Evolutionary conservation across 176 grass and related monocot genomes (phyloP).

Genomic region (Aegilops longissima): DNA sequence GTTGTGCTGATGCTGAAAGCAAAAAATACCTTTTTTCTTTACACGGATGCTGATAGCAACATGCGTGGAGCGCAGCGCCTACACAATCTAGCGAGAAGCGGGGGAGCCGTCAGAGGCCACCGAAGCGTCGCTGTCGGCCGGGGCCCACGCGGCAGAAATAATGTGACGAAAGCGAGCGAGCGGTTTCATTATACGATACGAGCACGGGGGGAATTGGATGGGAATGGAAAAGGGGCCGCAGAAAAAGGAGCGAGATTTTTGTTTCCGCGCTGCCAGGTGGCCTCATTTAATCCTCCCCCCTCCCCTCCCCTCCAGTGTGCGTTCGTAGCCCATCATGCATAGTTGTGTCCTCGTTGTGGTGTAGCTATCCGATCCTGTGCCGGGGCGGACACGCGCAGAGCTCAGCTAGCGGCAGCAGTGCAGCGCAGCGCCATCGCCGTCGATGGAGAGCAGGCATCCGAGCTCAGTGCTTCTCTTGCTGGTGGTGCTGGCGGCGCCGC

Average conservation of each 20-base stretch:
- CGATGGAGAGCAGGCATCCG: neutral
- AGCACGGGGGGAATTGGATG: neutral
- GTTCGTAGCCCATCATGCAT: neutral
- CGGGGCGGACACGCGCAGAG: neutral
- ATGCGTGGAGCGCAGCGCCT: no score
- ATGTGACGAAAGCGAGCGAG: constrained; percentile 12
- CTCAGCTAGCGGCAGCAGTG: neutral
- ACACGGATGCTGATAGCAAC: constrained; percentile 16
- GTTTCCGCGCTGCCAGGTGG: neutral
- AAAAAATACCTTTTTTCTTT: neutral
- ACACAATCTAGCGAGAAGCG: neutral
- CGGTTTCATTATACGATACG: neutral
- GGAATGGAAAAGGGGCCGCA: no score
- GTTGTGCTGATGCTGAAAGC: neutral
- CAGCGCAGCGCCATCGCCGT: neutral
- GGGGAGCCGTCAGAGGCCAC: neutral
- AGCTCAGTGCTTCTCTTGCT: neutral
- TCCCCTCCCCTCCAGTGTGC: neutral
- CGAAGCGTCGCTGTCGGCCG: neutral
- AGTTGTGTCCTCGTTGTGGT: neutral
- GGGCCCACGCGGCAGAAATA: constrained; percentile 16
- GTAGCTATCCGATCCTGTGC: neutral
- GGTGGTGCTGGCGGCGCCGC: neutral
- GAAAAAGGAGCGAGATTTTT: neutral
- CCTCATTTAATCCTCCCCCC: constrained; percentile 12